These are phyloP conservation scores for Camellia lanceoleosa DNA, from an alignment of 148 eudicot species.

Conservation along the genomic window DNA sequence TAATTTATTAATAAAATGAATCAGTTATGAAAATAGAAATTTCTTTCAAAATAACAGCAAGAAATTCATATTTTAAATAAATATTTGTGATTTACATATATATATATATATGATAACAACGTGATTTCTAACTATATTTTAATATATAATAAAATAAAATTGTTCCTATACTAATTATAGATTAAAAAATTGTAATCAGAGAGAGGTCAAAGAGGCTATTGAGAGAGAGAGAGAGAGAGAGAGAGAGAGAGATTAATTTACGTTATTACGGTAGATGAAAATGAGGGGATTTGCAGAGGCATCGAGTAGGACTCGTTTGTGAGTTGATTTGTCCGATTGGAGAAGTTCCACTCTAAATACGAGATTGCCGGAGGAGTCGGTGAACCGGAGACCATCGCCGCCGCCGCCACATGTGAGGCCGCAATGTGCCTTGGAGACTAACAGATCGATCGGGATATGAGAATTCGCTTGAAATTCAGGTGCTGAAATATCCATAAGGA, in stretches of 20 bases:
- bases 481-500: slow-evolving; percentile 9
- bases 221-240: slow-evolving; percentile 7
- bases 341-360: slow-evolving; percentile 26
- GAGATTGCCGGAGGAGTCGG: slow-evolving; percentile 44
- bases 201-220: not conserved
- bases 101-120: no score
- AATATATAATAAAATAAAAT: no score
- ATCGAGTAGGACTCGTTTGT: slow-evolving; percentile 33
- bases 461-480: slow-evolving; percentile 15
- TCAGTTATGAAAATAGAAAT: no score
- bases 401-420: not conserved
- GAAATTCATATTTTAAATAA: no score
- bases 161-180: no score
- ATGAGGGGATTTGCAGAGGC: slow-evolving; percentile 47
- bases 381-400: slow-evolving; percentile 27
- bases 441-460: slow-evolving; percentile 52
- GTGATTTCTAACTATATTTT: no score
- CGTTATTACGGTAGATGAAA: slow-evolving; percentile 37
- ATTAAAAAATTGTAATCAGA: no score
- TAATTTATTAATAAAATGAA: no score
- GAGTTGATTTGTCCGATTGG: not conserved
- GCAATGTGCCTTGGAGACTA: slow-evolving; percentile 36
- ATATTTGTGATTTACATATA: no score
- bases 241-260: slow-evolving; percentile 25
- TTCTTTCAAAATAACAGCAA: no score